Conservation (phyloP, 306 rosid species). For the Inga leiocalycina region DNA sequence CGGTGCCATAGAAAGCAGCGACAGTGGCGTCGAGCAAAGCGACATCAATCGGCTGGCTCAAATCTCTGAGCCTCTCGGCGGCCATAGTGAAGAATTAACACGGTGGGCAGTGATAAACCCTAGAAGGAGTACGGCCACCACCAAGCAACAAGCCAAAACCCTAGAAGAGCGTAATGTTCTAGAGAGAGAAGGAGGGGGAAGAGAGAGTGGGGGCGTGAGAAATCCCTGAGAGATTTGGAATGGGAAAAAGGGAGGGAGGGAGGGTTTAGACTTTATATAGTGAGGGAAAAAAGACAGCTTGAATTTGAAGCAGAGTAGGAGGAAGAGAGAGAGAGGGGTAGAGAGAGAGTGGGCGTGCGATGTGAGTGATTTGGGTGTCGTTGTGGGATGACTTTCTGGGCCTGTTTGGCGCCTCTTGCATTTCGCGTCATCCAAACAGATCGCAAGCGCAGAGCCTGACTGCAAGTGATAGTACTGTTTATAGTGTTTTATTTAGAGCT, state of each 20-base stretch:
- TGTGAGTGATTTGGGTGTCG: neutral
- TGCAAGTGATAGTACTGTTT: no score
- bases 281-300: conserved; percentile 67
- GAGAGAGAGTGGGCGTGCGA: neutral
- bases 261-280: conserved; percentile 15
- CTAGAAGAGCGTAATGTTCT: conserved; percentile 22
- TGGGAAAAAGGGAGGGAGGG: conserved; percentile 31
- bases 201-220: conserved; percentile 12
- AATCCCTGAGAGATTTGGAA: conserved; percentile 28
- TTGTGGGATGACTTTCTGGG: neutral
- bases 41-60: conserved; percentile 91
- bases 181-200: neutral
- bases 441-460: neutral
- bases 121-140: conserved; percentile 29
- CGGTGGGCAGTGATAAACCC: conserved; percentile 48
- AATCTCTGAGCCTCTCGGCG: conserved; percentile 93
- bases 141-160: conserved; percentile 26
- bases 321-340: neutral
- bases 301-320: conserved; percentile 76
- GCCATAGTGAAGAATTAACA: conserved; percentile 60
- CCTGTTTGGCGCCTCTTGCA: no score
- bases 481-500: no score
- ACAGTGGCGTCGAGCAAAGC: conserved; percentile 92
- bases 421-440: neutral
- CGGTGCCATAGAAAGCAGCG: conserved; percentile 98